phyloP scores from a whole-genome alignment of 495 filamentous ascomycete genomes.

The Penicillium coprophilum region DNA sequence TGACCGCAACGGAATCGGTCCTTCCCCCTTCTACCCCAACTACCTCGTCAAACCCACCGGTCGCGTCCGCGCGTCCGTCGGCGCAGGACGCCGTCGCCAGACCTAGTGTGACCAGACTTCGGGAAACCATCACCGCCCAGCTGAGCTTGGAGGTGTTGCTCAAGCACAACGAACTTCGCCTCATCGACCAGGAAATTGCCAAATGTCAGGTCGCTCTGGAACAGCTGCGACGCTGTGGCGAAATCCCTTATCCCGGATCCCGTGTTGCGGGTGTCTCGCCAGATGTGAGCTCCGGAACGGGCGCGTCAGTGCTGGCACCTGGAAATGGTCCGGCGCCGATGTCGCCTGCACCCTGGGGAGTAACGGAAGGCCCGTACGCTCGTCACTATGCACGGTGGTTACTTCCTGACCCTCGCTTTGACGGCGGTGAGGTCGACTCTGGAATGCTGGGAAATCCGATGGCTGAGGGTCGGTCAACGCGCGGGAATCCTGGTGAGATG shows the following conservation, averaged over 20 bases:
- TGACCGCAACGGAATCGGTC: slow-evolving; percentile 1
- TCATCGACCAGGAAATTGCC: slow-evolving; percentile 94
- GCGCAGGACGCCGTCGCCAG: slow-evolving; percentile 25
- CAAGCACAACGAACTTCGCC: slow-evolving; percentile 89
- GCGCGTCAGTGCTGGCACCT: slow-evolving; percentile 60
- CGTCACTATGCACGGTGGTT: slow-evolving; percentile 95
- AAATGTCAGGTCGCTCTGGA: slow-evolving; percentile 96
- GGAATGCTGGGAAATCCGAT: slow-evolving; percentile 26
- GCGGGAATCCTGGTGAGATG: slow-evolving; percentile 65
- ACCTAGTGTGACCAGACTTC: slow-evolving; percentile 46
- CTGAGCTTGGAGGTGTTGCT: slow-evolving; percentile 88
- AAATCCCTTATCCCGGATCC: slow-evolving; percentile 82
- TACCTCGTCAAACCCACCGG: slow-evolving; percentile 15
- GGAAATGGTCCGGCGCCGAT: slow-evolving; percentile 57
- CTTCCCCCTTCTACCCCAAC: slow-evolving; percentile 8
- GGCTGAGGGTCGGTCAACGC: slow-evolving; percentile 67
- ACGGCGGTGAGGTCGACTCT: slow-evolving; percentile 56
- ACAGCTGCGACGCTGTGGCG: slow-evolving; percentile 85
- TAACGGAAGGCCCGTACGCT: slow-evolving; percentile 86
- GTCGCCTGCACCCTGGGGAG: slow-evolving; percentile 80
- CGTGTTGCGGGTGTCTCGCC: slow-evolving; percentile 58
- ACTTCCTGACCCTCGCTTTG: slow-evolving; percentile 83
- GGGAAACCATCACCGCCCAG: slow-evolving; percentile 76
- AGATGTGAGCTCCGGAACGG: slow-evolving; percentile 68
- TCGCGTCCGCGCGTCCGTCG: slow-evolving; percentile 15